These are phyloP conservation scores for Podaxis sp. DNA, from an alignment of 768 basidiomycete species.

Conservation along the genomic window DNA sequence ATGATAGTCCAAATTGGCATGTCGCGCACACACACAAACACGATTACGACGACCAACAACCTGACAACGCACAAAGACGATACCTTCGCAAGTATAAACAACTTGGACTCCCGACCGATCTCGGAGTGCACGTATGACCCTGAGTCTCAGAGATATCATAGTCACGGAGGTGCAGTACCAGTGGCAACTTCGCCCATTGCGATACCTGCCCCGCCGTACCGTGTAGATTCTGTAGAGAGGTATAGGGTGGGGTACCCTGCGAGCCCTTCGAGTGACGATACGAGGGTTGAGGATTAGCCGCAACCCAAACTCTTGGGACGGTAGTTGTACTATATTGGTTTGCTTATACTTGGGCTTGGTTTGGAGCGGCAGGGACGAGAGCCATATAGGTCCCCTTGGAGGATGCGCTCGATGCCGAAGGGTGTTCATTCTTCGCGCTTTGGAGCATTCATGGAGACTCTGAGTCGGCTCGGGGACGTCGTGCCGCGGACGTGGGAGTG, in stretches of 20 bases:
- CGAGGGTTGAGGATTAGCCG: not conserved
- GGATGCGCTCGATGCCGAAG: not conserved
- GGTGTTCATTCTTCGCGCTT: not conserved
- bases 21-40: not conserved
- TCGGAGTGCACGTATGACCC: not conserved
- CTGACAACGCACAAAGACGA: constrained; percentile 6
- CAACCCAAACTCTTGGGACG: not conserved
- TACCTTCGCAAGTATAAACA: not conserved
- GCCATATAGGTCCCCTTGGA: not conserved
- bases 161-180: not conserved
- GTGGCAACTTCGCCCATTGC: not conserved
- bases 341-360: not conserved
- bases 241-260: not conserved
- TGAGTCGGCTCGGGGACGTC: not conserved
- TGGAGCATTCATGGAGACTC: not conserved
- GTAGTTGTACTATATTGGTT: not conserved
- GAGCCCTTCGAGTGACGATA: not conserved
- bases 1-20: constrained; percentile 9
- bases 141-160: not conserved
- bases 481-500: not conserved
- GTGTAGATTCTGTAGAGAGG: constrained; percentile 3
- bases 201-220: constrained; percentile 8
- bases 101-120: not conserved
- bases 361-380: not conserved
- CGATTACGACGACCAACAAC: not conserved